These are phyloP conservation scores for Akanthomyces lecanii DNA, from an alignment of 2,329 filamentous ascomycete species.

Conservation along the genomic window DNA sequence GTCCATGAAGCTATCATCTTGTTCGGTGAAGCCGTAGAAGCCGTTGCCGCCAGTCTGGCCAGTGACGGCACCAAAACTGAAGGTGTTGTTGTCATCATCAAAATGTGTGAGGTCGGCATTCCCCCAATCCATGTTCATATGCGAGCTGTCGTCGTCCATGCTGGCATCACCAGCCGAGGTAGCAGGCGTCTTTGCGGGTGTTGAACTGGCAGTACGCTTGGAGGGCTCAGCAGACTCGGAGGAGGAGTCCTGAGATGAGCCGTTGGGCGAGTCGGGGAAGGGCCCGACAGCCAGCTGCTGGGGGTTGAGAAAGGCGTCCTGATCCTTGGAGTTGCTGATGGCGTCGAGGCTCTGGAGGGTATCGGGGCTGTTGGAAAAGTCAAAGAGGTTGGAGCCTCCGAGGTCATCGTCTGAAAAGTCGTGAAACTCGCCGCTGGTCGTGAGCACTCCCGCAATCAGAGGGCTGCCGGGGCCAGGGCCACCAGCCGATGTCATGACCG, in stretches of 20 bases:
- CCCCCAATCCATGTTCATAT: conserved; percentile 43
- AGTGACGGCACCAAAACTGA: conserved; percentile 30
- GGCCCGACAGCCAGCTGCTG: conserved; percentile 34
- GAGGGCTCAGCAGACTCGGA: conserved; percentile 48
- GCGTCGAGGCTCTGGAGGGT: conserved; percentile 33
- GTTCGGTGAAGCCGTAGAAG: conserved; percentile 30
- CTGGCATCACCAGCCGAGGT: conserved; percentile 37
- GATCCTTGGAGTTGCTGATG: conserved; percentile 27
- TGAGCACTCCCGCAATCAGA: conserved; percentile 36
- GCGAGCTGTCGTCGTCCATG: conserved; percentile 39
- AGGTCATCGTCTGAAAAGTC: conserved; percentile 37
- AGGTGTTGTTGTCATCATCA: conserved; percentile 36
- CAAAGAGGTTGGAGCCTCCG: conserved; percentile 30
- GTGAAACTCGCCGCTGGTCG: conserved; percentile 35
- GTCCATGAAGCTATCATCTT: conserved; percentile 43
- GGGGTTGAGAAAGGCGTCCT: conserved; percentile 31
- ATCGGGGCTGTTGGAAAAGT: conserved; percentile 36
- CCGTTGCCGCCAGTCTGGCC: conserved; percentile 26
- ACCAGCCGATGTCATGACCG: conserved; percentile 35
- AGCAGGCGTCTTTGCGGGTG: conserved; percentile 41
- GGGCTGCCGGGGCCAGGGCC: conserved; percentile 33
- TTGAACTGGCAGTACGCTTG: conserved; percentile 44
- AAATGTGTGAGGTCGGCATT: conserved; percentile 30
- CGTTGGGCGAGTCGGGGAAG: conserved; percentile 40
- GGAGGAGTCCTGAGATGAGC: conserved; percentile 45